Percentiles rank a stretch among this genome's conserved stretches.
Evolutionary conservation across 2,329 filamentous ascomycete species (phyloP).

Genomic region (Grosmannia penicillata): DNA sequence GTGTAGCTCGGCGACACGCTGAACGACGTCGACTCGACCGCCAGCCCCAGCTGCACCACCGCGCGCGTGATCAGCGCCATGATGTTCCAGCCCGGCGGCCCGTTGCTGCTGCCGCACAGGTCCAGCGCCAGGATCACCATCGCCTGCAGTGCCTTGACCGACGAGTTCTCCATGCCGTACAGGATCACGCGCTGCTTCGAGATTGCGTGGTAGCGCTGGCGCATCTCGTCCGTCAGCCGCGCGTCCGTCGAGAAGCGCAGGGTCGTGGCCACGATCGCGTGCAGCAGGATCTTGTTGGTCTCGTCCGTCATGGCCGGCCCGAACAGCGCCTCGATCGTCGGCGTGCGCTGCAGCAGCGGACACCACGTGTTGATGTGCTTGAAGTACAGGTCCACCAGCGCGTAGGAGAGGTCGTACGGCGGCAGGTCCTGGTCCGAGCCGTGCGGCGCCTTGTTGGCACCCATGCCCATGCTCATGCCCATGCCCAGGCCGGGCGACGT

Average conservation of each 20-base stretch:
- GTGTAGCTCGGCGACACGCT: constrained; percentile 64
- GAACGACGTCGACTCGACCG: constrained; percentile 68
- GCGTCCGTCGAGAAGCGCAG: constrained; percentile 69
- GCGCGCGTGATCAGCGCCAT: constrained; percentile 78
- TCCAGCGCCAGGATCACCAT: constrained; percentile 78
- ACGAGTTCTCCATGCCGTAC: constrained; percentile 80
- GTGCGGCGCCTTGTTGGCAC: constrained; percentile 29
- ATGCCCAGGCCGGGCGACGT: constrained; percentile 33
- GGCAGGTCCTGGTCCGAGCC: constrained; percentile 53
- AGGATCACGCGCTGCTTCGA: constrained; percentile 79
- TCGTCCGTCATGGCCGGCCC: constrained; percentile 63
- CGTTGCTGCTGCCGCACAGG: constrained; percentile 73
- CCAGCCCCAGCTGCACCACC: constrained; percentile 74
- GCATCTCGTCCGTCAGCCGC: constrained; percentile 56
- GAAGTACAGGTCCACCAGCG: constrained; percentile 62
- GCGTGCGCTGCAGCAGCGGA: constrained; percentile 74
- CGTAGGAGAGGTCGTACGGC: constrained; percentile 59
- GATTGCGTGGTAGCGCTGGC: constrained; percentile 60
- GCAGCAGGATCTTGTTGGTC: constrained; percentile 66
- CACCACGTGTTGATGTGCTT: constrained; percentile 75
- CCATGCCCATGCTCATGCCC: constrained; percentile 36
- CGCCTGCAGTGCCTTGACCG: constrained; percentile 75
- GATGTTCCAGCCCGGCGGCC: constrained; percentile 83
- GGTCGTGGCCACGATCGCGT: constrained; percentile 80
- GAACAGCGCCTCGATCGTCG: constrained; percentile 70